Conservation (phyloP, 176 grass and related monocot species). For the Phoenix roebelenii region DNA sequence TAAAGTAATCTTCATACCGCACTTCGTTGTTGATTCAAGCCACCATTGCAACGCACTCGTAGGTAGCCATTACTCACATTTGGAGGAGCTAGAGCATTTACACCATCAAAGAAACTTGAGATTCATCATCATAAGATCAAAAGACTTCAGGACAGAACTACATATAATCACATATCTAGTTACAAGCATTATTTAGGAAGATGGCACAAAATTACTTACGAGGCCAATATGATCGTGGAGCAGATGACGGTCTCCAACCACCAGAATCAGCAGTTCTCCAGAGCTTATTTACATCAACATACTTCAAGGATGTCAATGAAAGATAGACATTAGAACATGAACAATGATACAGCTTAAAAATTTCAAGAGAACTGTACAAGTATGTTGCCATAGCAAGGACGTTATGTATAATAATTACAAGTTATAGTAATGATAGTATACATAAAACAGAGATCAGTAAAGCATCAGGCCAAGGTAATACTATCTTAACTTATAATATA, state of each 20-base stretch:
- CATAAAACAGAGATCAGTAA: no score
- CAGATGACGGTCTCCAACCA: slow-evolving; percentile 90
- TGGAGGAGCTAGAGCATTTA: slow-evolving; percentile 58
- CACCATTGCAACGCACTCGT: slow-evolving; percentile 94
- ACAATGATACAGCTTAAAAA: neutral
- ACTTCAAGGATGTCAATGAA: slow-evolving; percentile 23
- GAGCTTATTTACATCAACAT: slow-evolving; percentile 66
- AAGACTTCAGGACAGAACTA: no score
- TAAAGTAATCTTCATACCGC: slow-evolving; percentile 50
- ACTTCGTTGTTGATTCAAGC: slow-evolving; percentile 88
- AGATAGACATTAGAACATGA: neutral
- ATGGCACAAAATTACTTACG: slow-evolving; percentile 36
- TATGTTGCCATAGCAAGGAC: neutral
- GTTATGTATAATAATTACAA: no score
- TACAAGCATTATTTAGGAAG: neutral
- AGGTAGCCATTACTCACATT: slow-evolving; percentile 64
- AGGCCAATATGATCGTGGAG: slow-evolving; percentile 74
- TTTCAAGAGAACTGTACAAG: neutral
- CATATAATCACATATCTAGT: no score
- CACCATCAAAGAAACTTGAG: neutral
- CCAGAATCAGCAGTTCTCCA: slow-evolving; percentile 81
- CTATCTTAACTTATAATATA: no score
- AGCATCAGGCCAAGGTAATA: no score
- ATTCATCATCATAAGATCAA: neutral
- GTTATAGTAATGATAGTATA: no score